Conservation (phyloP, 495 filamentous ascomycete species). For the Aspergillus ostianus region DNA sequence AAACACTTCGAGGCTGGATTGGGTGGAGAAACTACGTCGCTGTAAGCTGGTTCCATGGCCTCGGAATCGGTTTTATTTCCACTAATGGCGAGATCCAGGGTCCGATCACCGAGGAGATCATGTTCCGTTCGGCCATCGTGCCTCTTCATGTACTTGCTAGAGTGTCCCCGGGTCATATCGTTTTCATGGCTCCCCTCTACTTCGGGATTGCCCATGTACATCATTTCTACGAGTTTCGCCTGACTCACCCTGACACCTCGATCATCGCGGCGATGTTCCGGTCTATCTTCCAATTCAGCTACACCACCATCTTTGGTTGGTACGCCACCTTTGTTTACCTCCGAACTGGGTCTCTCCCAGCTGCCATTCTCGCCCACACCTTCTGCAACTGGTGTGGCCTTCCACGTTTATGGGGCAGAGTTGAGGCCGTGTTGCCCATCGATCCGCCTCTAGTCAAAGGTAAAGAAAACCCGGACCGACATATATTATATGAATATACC, state of each 20-base stretch:
- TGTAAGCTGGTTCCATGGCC: constrained; percentile 34
- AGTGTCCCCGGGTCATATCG: constrained; percentile 52
- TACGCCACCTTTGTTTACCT: constrained; percentile 89
- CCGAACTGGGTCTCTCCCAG: constrained; percentile 74
- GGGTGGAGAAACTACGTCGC: constrained; percentile 66
- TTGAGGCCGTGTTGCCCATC: constrained; percentile 47
- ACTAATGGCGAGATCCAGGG: constrained; percentile 51
- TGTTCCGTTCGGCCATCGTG: constrained; percentile 84
- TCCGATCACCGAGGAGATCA: constrained; percentile 86
- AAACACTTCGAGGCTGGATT: constrained; percentile 57
- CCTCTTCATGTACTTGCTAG: constrained; percentile 79
- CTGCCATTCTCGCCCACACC: constrained; percentile 71
- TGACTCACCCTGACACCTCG: constrained; percentile 72
- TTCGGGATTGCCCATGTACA: constrained; percentile 96
- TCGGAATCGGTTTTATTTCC: not conserved
- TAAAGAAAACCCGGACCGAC: constrained; percentile 41
- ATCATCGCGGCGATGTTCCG: constrained; percentile 58
- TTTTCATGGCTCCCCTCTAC: constrained; percentile 81
- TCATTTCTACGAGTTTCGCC: constrained; percentile 91
- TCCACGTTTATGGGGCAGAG: constrained; percentile 80
- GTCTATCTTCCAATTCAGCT: constrained; percentile 81
- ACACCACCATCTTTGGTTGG: constrained; percentile 91
- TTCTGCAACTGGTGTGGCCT: constrained; percentile 94
- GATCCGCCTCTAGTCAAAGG: constrained; percentile 31
- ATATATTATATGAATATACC: constrained; percentile 15